A percentile compares a stretch with the other conserved stretches of the same genome.
Conservation (phyloP, 768 basidiomycete genomes). For the Xerocomellus dryophilus region DNA sequence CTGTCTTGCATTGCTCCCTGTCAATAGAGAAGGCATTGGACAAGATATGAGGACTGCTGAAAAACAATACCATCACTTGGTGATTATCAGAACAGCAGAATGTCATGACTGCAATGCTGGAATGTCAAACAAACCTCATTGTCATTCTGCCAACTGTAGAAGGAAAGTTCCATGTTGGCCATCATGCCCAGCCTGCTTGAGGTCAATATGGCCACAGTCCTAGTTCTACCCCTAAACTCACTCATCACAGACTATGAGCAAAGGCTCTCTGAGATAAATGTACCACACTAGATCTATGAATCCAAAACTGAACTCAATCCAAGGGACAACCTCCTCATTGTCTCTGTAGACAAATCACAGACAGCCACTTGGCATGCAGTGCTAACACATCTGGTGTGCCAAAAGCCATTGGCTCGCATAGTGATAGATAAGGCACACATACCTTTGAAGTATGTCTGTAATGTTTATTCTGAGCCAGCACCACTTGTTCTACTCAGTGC, state of each 20-base stretch:
- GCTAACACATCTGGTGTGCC: not conserved
- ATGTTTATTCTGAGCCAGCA: not conserved
- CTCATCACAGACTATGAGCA: not conserved
- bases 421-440: conserved; percentile 29
- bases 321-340: not conserved
- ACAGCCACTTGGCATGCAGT: conserved; percentile 2
- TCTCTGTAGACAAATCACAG: conserved; percentile 8
- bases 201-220: not conserved
- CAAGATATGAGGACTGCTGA: not conserved
- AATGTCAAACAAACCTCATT: not conserved
- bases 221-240: not conserved
- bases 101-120: not conserved
- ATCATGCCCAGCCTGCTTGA: not conserved
- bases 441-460: not conserved
- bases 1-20: no score
- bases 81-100: not conserved
- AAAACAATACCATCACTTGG: not conserved
- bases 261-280: rapidly evolving
- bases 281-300: not conserved
- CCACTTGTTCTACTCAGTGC: conserved; percentile 24
- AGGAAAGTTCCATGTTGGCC: conserved; percentile 2
- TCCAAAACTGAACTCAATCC: not conserved
- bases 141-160: not conserved
- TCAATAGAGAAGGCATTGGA: not conserved
- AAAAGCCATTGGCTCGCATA: not conserved